Evolutionary conservation across 768 basidiomycete species (phyloP), one percentile per base, ranked within the genome.

Genomic region (Hericium erinaceus): DNA sequence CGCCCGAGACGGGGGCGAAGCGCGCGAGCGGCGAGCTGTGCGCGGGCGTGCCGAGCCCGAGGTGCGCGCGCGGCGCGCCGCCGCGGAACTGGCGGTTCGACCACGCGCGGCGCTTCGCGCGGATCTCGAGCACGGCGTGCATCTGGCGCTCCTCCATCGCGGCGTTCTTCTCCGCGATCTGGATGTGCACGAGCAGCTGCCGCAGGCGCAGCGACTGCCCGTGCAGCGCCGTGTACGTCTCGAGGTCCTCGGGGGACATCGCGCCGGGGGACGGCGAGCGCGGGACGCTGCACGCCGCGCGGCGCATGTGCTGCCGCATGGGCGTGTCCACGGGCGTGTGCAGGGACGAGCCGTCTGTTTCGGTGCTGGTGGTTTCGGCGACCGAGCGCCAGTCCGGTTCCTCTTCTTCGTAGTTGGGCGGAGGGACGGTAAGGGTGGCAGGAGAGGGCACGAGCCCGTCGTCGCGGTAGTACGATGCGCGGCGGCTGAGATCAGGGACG

Each of bases 91-190:
- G 74, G 39, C 77, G 73, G 60, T 80, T 80, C 55, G 80, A 74
- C 87, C 87, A 89, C 7, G 87, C 87, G 10, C 85, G 75, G 33
- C 87, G 75, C 40, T 80, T 75, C 38, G 80, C 79, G 60, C 78
- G 78, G 41, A 80, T 74, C 66, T 85, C 84, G 22, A 88, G 71
- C 6, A 80, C 68, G 15, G 60, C 57, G 57, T 60, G 66, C 60
- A 64, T 57, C 55, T 61, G 63, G 60, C 51, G 64, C 61, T 71
- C 72, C 39, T 74, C 76, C 22, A 71, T 73, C 40, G 67, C 67
- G 38, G 72, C 66, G 62, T 73, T 78, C 58, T 69, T 73, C 52
- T 69, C 72, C 49, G 68, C 70, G 52, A 72, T 73, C 48, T 67
- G 70, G 37, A 74, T 68, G 51, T 79, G 77, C 8, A 72, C 66